Base-by-base conservation (phyloP, 257 asterid genomes). In the Datura wrightii region DNA sequence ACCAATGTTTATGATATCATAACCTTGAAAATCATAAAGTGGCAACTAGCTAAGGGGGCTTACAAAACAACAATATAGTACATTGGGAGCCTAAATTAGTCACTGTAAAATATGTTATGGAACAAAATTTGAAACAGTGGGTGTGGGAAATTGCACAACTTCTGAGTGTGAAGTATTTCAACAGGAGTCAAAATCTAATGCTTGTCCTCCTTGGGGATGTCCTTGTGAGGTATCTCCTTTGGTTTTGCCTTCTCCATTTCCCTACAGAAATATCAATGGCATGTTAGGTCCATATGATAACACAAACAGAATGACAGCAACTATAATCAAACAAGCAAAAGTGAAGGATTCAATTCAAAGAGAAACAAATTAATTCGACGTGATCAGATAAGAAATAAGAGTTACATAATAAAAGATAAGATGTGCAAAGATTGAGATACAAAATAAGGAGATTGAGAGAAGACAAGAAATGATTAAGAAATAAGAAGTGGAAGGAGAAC, bases 161-260 rank as follows among this genome's bases (percentile, higher is more conserved):
- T 69, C 78, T 8, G 34, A 39, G 31, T 24, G 31, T 15, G 31
- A 67, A 72, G 19, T 46, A 6, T 50, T 76, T 14, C 42, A 76
- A 76, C 67, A 48, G 13, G 24, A 76, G 44, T 31, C 46, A 55
- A 55, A 46, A 44, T 79, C 90, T 89, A 87, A 74, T 88, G 90
- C 83, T 89, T 89, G 89, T 89, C 92, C 39, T 90, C 90, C 89
- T 91, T 90, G 0, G 95, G 91, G 18, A 65, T 41, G 84, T 92
- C 93, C 83, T 92, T 90, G 58, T 88, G 89, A 2, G 94, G 92
- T 67, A 89, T 86, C 81, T 91, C 97, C 88, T 91, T 92, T 1
- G 94, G 92, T 74, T 90, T 93, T 39, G 88, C 88, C 88, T 93
- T 92, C 89, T 93, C 94, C 42, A 89, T 89, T 80, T 90, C 93